Conservation (phyloP, 352 stramenopile genomes). For the Thalassiosira oceanica region DNA sequence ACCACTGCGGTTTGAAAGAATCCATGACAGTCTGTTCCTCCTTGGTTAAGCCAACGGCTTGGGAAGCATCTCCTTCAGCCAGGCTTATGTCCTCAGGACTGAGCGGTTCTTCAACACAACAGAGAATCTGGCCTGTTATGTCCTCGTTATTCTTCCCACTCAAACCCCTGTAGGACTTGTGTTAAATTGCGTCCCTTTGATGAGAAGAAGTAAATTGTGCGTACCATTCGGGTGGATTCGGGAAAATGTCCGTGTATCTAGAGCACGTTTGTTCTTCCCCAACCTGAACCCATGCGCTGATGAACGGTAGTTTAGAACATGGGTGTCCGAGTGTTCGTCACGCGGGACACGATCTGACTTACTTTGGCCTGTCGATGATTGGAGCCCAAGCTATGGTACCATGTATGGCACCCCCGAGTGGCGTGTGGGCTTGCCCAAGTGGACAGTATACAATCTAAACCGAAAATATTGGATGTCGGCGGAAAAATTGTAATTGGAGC, state of each 20-base stretch:
- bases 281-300: no score
- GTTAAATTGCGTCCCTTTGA: no score
- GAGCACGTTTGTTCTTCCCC: no score
- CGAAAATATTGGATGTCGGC: neutral
- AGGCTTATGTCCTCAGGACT: neutral
- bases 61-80: no score
- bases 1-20: constrained; percentile 29
- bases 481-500: no score
- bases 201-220: no score
- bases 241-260: neutral
- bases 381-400: no score
- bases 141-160: constrained; percentile 27
- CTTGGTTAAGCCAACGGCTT: neutral
- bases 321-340: no score
- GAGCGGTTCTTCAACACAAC: constrained; percentile 15
- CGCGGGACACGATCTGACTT: no score
- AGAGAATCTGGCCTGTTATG: constrained; percentile 19
- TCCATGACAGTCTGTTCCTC: constrained; percentile 14
- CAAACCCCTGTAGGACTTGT: constrained; percentile 18
- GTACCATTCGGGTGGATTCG: constrained; percentile 5
- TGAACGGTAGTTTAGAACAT: no score
- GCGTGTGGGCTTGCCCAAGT: neutral
- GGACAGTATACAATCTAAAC: neutral
- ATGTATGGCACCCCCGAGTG: no score
- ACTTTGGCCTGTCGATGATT: no score